Evolutionary conservation across 768 basidiomycete species (phyloP), one percentile per base, ranked within the genome.

Genomic region (Amanita phalloides): DNA sequence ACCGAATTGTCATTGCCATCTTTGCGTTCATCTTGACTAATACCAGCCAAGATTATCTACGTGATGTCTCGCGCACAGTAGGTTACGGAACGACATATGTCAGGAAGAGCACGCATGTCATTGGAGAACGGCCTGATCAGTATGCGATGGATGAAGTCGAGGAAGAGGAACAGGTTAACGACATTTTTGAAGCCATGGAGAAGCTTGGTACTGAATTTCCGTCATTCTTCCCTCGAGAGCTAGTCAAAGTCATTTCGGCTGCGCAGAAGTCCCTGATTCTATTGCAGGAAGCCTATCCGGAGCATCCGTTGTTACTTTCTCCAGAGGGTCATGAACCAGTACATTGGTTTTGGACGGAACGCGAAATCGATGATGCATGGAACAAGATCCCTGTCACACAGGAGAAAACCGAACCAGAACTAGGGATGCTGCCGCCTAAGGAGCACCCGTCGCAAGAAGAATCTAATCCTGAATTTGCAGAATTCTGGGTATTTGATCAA

Each of bases 211-310:
- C 70, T 3, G 62, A 65, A 6, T 83, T 81, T 56, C 89, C 90
- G 0, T 64, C 64, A 3, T 91, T 92, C 63, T 77, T 91, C 53
- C 74, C 78, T 3, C 55, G 57, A 4, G 68, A 68, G 10, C 63
- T 84, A 26, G 65, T 76, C 6, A 68, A 74, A 42, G 70, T 77
- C 6, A 65, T 91, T 3, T 74, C 79, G 10, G 76, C 77, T 3
- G 87, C 87, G 1, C 78, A 78, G 54, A 82, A 78, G 57, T 90
- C 90, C 0, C 64, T 91, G 8, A 70, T 75, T 26, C 65, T 92
- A 3, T 71, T 91, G 0, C 72, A 71, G 45, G 74, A 73, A 8
- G 86, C 88, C 3, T 69, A 78, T 53, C 81, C 86, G 0, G 74
- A 79, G 44, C 85, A 89, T 59, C 72, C 72, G 0, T 62, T 86